Conservation (phyloP, 2,329 filamentous ascomycete species). For the Xylariaceae sp. region DNA sequence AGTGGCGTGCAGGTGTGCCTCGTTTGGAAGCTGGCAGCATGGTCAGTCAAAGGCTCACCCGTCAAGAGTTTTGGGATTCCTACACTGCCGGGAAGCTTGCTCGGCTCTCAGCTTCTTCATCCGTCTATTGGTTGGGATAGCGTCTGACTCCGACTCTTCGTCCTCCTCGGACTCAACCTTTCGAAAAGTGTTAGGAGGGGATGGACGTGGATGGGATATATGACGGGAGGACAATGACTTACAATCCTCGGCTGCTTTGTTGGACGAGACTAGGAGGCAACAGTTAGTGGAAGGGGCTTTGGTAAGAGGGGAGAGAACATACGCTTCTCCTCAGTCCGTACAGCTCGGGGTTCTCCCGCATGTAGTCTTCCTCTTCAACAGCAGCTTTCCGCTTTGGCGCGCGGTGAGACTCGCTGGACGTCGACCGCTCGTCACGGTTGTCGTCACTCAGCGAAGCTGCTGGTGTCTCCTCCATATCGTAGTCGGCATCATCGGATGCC, state of each 20-base stretch:
- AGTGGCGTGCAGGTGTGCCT: constrained; percentile 49
- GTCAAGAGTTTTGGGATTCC: constrained; percentile 24
- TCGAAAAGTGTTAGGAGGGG: constrained; percentile 6
- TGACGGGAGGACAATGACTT: constrained; percentile 27
- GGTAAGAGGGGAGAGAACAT: constrained; percentile 35
- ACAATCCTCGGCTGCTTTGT: constrained; percentile 54
- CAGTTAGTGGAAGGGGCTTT: constrained; percentile 9
- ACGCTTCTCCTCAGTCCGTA: constrained; percentile 93
- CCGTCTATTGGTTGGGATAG: constrained; percentile 50
- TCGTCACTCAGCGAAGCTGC: constrained; percentile 44
- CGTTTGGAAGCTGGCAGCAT: constrained; percentile 52
- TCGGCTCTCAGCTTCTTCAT: constrained; percentile 65
- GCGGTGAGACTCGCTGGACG: constrained; percentile 65
- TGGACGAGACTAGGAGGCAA: constrained; percentile 47
- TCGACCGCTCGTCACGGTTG: constrained; percentile 52
- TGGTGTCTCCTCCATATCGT: constrained; percentile 62
- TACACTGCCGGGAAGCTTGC: constrained; percentile 56
- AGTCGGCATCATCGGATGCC: constrained; percentile 66
- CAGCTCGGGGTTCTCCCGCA: constrained; percentile 85
- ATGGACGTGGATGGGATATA: background rate
- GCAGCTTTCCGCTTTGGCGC: constrained; percentile 67
- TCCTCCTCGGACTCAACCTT: constrained; percentile 45
- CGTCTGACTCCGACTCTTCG: constrained; percentile 70
- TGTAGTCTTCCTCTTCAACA: constrained; percentile 72
- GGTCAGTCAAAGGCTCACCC: constrained; percentile 15